Evolutionary conservation across 768 basidiomycete genomes (phyloP).

Genomic region (Macrocybe gigantea): DNA sequence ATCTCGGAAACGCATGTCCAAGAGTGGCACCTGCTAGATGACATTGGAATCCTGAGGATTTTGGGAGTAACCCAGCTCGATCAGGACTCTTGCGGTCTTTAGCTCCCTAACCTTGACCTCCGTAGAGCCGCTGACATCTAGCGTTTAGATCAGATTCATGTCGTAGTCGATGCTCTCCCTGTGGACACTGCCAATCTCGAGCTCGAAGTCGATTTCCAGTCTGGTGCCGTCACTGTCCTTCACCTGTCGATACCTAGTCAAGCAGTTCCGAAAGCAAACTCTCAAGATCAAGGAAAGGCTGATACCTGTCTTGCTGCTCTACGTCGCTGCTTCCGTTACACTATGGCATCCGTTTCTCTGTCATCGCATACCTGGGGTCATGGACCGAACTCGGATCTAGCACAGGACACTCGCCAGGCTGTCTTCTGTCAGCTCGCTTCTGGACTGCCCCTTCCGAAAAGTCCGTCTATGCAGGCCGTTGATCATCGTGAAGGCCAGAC

Average conservation of each 20-base stretch:
- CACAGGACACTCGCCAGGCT: constrained; percentile 25
- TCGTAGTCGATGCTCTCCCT: constrained; percentile 37
- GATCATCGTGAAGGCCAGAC: constrained; percentile 10
- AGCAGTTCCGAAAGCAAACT: too few species aligned
- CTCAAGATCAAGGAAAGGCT: too few species aligned
- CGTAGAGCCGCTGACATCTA: neutral
- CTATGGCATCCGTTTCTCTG: constrained; percentile 31
- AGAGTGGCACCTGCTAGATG: constrained; percentile 21
- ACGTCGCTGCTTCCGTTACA: constrained; percentile 43
- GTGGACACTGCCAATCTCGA: too few species aligned
- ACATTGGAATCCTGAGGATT: constrained; percentile 42
- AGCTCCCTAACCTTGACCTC: neutral
- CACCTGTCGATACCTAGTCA: too few species aligned
- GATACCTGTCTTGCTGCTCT: constrained; percentile 48
- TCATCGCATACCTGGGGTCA: constrained; percentile 13
- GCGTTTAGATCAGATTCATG: constrained; percentile 20
- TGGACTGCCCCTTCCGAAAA: constrained; percentile 61
- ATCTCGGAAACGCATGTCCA: constrained; percentile 12
- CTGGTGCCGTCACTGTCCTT: too few species aligned
- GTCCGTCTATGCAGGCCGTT: constrained; percentile 58
- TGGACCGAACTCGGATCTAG: constrained; percentile 16
- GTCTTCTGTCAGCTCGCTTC: constrained; percentile 32
- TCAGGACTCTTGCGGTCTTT: constrained; percentile 8
- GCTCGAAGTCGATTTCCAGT: too few species aligned
- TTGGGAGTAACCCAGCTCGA: constrained; percentile 19